phyloP scores from a whole-genome alignment of 2,329 filamentous ascomycete species.

The Ophiostoma sp. region DNA sequence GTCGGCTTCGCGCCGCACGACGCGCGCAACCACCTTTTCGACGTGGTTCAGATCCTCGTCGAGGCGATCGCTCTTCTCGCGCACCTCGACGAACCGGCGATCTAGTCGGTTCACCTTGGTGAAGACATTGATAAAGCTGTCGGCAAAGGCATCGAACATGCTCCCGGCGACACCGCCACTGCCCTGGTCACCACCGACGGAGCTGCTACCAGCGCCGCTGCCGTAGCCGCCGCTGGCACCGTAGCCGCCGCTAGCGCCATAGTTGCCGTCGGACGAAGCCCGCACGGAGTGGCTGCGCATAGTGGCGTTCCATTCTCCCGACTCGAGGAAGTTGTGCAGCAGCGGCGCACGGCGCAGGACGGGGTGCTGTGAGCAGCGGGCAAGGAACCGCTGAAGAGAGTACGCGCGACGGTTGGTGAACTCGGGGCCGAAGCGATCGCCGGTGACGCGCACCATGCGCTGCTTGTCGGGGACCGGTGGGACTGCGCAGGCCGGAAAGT shows the following conservation, averaged over 20 bases:
- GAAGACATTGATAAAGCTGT: slow-evolving; percentile 95
- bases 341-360: slow-evolving; percentile 77
- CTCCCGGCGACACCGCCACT: slow-evolving; percentile 22
- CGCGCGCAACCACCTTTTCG: slow-evolving; percentile 89
- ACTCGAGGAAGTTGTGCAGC: slow-evolving; percentile 85
- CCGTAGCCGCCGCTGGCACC: slow-evolving; percentile 39
- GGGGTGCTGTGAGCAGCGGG: slow-evolving; percentile 80
- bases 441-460: slow-evolving; percentile 97
- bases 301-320: slow-evolving; percentile 90
- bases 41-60: slow-evolving; percentile 90
- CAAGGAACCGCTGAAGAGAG: slow-evolving; percentile 86
- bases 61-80: slow-evolving; percentile 86
- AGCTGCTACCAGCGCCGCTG: slow-evolving; percentile 45
- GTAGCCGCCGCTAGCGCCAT: slow-evolving; percentile 38
- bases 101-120: slow-evolving; percentile 95
- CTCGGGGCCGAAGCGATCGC: slow-evolving; percentile 88
- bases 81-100: slow-evolving; percentile 87
- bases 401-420: slow-evolving; percentile 85
- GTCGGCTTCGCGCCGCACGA: slow-evolving; percentile 80
- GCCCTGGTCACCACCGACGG: slow-evolving; percentile 40
- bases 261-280: slow-evolving; percentile 41
- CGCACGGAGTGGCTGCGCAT: slow-evolving; percentile 75
- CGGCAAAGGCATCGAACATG: slow-evolving; percentile 91
- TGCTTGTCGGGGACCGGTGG: slow-evolving; percentile 96
- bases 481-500: slow-evolving; percentile 87